These are phyloP conservation scores for Globisporangium alternatum DNA, from an alignment of 352 stramenopile species.

Conservation along the genomic window DNA sequence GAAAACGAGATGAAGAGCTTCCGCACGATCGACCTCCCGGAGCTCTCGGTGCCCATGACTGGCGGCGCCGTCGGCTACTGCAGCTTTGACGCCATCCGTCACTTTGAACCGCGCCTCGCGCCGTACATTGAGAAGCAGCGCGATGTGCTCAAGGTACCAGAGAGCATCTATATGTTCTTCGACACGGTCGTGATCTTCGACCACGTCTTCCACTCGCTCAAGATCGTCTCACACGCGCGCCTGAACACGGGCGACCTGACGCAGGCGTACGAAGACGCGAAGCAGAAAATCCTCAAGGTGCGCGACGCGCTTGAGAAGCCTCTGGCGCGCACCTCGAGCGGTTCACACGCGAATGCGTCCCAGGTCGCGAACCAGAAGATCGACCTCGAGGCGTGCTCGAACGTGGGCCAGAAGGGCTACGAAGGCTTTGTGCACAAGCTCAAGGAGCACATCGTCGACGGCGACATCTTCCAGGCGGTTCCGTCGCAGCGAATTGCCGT, in stretches of 20 bases:
- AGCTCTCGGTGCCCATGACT: conserved; percentile 81
- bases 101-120: conserved; percentile 85
- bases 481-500: conserved; percentile 78
- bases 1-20: conserved; percentile 81
- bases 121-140: conserved; percentile 72
- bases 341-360: conserved; percentile 47
- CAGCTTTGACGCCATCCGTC: conserved; percentile 85
- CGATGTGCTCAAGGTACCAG: conserved; percentile 78
- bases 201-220: conserved; percentile 89
- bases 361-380: conserved; percentile 31
- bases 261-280: conserved; percentile 67
- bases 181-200: conserved; percentile 89
- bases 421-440: conserved; percentile 85
- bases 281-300: conserved; percentile 68
- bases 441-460: conserved; percentile 87
- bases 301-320: conserved; percentile 60
- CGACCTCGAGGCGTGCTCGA: conserved; percentile 73
- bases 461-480: conserved; percentile 90
- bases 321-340: conserved; percentile 50
- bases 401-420: conserved; percentile 82
- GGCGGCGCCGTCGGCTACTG: conserved; percentile 87
- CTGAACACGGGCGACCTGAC: conserved; percentile 65
- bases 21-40: conserved; percentile 61
- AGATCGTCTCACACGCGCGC: conserved; percentile 83
- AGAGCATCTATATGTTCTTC: conserved; percentile 91